Evolutionary conservation across 306 rosid species (phyloP).

Genomic region (Cicer arietinum): DNA sequence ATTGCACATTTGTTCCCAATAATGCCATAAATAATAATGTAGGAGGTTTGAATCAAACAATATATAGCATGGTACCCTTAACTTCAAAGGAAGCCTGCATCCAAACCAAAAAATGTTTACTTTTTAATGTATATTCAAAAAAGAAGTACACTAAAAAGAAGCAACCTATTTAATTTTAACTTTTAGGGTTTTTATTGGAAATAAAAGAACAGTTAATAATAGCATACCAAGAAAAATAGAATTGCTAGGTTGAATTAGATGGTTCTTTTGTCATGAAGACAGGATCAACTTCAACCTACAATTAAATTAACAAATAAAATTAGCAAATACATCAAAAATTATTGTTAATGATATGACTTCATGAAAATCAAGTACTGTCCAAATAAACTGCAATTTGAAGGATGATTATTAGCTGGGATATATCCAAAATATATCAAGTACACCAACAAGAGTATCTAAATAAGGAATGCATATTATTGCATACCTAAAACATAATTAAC

Average conservation of each 20-base stretch:
- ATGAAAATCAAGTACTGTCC: neutral
- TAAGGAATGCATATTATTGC: conserved; percentile 20
- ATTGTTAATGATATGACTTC: neutral
- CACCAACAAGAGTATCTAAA: conserved; percentile 17
- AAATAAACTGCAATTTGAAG: neutral
- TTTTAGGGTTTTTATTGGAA: neutral
- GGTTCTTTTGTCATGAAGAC: neutral
- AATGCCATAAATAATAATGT: conserved; percentile 49
- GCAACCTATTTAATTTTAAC: neutral
- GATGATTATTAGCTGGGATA: neutral
- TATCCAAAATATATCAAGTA: conserved; percentile 9
- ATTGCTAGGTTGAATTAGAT: conserved; percentile 11
- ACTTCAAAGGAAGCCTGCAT: conserved; percentile 46
- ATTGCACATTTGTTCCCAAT: conserved; percentile 54
- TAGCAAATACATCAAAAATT: neutral
- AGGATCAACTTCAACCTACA: conserved; percentile 4
- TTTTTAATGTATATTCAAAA: neutral
- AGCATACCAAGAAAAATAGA: conserved; percentile 25
- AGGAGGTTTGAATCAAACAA: conserved; percentile 40
- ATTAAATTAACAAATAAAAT: conserved; percentile 1
- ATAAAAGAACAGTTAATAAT: neutral
- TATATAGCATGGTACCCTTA: conserved; percentile 31
- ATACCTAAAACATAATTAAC: conserved; percentile 16
- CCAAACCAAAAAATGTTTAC: conserved; percentile 20
- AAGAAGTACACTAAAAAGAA: neutral